These are phyloP conservation scores for Trametes sp. DNA, from an alignment of 1,284 basidiomycete genomes.

Conservation along the genomic window DNA sequence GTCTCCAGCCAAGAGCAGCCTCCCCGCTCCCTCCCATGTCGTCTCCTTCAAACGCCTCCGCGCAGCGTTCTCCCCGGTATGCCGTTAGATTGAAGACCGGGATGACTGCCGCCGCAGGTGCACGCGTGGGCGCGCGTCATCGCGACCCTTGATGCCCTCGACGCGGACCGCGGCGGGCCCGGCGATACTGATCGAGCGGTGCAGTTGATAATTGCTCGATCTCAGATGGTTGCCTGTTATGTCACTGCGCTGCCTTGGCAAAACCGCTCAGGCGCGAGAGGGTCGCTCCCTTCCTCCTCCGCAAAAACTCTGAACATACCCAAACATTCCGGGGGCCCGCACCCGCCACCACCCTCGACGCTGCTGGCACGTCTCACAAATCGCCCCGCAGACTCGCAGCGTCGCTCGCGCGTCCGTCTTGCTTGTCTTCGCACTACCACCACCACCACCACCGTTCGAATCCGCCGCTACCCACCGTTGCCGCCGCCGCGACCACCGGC, in stretches of 20 bases:
- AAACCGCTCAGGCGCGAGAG: slow-evolving; percentile 1
- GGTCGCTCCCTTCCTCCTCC: neutral
- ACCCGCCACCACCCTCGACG: slow-evolving; percentile 1
- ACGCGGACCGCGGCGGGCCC: slow-evolving; percentile 13
- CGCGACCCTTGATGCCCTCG: neutral
- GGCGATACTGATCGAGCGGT: slow-evolving; percentile 24
- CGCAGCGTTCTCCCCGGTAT: neutral
- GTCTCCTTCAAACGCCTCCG: neutral
- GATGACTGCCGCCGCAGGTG: neutral
- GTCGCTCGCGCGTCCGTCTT: neutral
- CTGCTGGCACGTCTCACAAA: neutral
- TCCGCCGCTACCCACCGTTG: neutral
- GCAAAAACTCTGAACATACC: neutral
- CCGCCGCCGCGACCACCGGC: neutral
- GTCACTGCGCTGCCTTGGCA: slow-evolving; percentile 3
- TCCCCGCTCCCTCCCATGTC: neutral
- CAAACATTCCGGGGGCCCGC: slow-evolving; percentile 17
- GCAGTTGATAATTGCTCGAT: slow-evolving; percentile 10
- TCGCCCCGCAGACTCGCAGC: neutral
- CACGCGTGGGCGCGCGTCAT: neutral
- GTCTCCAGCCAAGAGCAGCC: neutral
- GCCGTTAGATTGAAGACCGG: neutral
- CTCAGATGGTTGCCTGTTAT: slow-evolving; percentile 20
- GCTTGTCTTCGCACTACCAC: slow-evolving; percentile 3
- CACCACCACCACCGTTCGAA: slow-evolving; percentile 5